These are phyloP conservation scores for Penicillium verrucosum DNA, from an alignment of 2,329 filamentous ascomycete species.

Conservation along the genomic window DNA sequence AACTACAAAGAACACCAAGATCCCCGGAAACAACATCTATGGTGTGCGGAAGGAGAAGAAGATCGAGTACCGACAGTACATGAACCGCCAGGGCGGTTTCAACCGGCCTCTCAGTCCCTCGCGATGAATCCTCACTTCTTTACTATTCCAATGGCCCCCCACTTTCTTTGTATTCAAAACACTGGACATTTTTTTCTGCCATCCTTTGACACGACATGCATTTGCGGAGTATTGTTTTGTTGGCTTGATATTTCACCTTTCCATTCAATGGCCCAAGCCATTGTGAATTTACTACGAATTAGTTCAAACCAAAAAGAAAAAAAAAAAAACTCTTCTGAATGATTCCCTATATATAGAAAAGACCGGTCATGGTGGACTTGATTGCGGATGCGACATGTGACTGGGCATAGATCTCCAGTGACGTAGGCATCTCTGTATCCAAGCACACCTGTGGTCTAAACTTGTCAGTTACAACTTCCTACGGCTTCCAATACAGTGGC, in stretches of 20 bases:
- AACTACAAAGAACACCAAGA: slow-evolving; percentile 82
- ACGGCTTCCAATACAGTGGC: slow-evolving; percentile 22
- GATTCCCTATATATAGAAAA: neutral
- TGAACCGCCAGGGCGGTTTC: slow-evolving; percentile 57
- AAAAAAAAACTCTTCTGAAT: neutral
- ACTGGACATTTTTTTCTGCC: slow-evolving; percentile 3
- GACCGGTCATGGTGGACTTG: neutral
- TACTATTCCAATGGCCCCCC: slow-evolving; percentile 4
- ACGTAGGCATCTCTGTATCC: slow-evolving; percentile 25
- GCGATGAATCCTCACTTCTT: slow-evolving; percentile 26
- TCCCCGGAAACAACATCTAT: slow-evolving; percentile 80
- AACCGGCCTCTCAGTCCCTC: slow-evolving; percentile 50
- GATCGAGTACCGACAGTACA: slow-evolving; percentile 94
- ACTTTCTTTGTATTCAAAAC: slow-evolving; percentile 7
- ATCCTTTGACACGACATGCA: slow-evolving; percentile 26
- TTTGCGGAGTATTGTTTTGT: slow-evolving; percentile 29
- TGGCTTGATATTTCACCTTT: slow-evolving; percentile 11
- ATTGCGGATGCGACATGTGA: slow-evolving; percentile 25
- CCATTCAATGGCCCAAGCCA: slow-evolving; percentile 5
- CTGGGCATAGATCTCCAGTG: slow-evolving; percentile 21
- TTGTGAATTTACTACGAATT: slow-evolving; percentile 11
- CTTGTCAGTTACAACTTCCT: neutral
- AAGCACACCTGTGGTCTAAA: slow-evolving; percentile 3
- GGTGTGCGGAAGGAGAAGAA: slow-evolving; percentile 88
- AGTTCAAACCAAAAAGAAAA: neutral